Evolutionary conservation across 768 basidiomycete species (phyloP).

Genomic region (Hortiboletus flavorubellus): DNA sequence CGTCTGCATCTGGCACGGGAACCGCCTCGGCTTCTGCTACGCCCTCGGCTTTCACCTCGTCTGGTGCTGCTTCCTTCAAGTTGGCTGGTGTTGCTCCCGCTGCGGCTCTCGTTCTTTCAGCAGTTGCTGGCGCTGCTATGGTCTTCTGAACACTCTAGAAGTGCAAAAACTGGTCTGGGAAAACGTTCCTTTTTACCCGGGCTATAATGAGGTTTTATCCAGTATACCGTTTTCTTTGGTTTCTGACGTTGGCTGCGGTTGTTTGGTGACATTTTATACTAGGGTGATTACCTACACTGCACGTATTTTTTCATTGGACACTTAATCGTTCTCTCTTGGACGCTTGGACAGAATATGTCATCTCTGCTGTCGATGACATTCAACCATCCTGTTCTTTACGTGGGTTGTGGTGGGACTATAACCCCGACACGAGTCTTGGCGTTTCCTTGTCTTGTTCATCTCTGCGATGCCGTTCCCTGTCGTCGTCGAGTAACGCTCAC

Average conservation of each 20-base stretch:
- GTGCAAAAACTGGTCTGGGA: not conserved
- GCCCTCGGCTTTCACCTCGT: constrained; percentile 17
- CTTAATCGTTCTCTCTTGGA: constrained; percentile 7
- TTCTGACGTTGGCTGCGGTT: constrained; percentile 1
- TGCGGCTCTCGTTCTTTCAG: constrained; percentile 41
- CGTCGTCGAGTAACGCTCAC: not conserved
- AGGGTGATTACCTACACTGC: constrained; percentile 7
- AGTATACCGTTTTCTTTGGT: constrained; percentile 18
- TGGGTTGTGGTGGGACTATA: not conserved
- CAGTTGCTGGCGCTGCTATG: constrained; percentile 46
- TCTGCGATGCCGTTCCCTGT: not conserved
- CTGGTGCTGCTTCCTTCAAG: constrained; percentile 34
- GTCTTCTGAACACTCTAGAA: constrained; percentile 38
- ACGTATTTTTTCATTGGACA: constrained; percentile 18
- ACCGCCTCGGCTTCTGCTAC: constrained; percentile 19
- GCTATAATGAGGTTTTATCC: not conserved
- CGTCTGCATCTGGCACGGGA: not conserved
- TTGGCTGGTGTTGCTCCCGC: constrained; percentile 31
- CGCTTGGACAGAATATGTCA: constrained; percentile 15
- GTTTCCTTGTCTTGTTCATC: not conserved
- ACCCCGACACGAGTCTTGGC: not conserved
- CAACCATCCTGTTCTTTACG: not conserved
- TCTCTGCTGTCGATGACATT: constrained; percentile 6
- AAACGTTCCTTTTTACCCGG: not conserved
- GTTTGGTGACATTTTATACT: constrained; percentile 18